Evolutionary conservation across 1,284 basidiomycete species (phyloP), one percentile per base, ranked within the genome.

Genomic region (Microbotryum intermedium): DNA sequence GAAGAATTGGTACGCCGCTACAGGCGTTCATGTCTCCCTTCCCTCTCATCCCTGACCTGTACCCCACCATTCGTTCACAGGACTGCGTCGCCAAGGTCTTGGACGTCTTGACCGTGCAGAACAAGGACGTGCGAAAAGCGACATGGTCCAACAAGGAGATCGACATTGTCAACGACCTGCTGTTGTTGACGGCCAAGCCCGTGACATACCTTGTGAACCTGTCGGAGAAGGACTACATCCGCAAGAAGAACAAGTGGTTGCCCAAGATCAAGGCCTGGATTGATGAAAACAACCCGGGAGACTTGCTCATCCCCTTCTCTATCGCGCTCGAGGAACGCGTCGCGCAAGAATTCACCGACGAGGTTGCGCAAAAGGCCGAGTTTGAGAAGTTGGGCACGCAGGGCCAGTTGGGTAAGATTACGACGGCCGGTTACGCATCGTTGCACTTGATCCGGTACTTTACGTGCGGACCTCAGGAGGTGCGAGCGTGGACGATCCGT

Each of bases 261-360:
- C 82, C 93, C 26, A 97, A 97, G 79, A 98, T 98, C 82, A 97
- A 97, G 76, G 88, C 79, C 28, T 99, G 95, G 94, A 97, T 99
- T 72, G 93, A 98, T 78, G 82, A 86, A 73, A 84, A 97, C 80
- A 98, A 97, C 79, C 85, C 93, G 2, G 95, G 95, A 61, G 95
- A 99, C 73, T 82, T 83, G 26, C 82, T 99, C 67, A 97, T 99
- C 70, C 95, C 95, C 13, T 97, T 98, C 81, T 95, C 91, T 25
- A 95, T 98, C 55, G 83, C 93, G 1, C 81, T 98, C 54, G 95
- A 99, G 75, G 92, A 99, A 76, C 85, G 93, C 44, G 79, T 99
- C 3, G 83, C 84, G 20, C 72, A 71, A 42, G 77, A 95, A 76
- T 76, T 74, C 45, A 74, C 71, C 20, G 78, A 83, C 21, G 88